Evolutionary conservation across 164 flowering plant species (phyloP).

Genomic region (Piper betle): DNA sequence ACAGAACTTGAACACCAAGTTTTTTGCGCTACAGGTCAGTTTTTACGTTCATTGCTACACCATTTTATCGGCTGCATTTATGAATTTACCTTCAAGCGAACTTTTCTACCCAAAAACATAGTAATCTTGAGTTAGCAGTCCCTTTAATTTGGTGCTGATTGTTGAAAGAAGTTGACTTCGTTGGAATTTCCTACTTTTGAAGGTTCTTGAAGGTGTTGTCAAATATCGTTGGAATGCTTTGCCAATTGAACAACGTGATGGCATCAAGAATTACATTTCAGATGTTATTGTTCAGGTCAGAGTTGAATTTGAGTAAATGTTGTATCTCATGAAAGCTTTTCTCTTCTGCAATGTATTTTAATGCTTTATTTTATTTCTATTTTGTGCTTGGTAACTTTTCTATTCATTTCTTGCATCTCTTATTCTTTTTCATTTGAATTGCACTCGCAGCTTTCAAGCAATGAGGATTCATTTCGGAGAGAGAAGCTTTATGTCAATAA

Average conservation of each 20-base stretch:
- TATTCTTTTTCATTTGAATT: too few species aligned
- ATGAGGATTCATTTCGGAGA: slow-evolving; percentile 73
- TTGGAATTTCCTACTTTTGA: not conserved
- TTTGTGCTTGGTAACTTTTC: too few species aligned
- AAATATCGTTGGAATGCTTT: slow-evolving; percentile 98
- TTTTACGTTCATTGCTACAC: not conserved
- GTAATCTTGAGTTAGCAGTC: too few species aligned
- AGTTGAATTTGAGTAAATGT: too few species aligned
- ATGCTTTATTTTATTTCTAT: too few species aligned
- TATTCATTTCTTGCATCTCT: too few species aligned
- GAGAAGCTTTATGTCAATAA: slow-evolving; percentile 95
- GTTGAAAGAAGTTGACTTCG: not conserved
- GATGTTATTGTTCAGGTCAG: slow-evolving; percentile 91
- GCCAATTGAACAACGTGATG: slow-evolving; percentile 93
- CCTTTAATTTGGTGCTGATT: too few species aligned
- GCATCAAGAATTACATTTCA: slow-evolving; percentile 97
- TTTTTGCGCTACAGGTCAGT: slow-evolving; percentile 85
- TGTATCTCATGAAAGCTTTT: not conserved
- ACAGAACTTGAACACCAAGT: slow-evolving; percentile 88
- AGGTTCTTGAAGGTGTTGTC: slow-evolving; percentile 96
- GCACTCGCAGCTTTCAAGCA: slow-evolving; percentile 64
- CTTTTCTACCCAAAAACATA: too few species aligned
- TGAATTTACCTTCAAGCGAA: too few species aligned
- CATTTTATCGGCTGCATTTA: too few species aligned
- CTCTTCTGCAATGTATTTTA: not conserved